Evolutionary conservation across 306 rosid species (phyloP).

Genomic region (Sesbania bispinosa): DNA sequence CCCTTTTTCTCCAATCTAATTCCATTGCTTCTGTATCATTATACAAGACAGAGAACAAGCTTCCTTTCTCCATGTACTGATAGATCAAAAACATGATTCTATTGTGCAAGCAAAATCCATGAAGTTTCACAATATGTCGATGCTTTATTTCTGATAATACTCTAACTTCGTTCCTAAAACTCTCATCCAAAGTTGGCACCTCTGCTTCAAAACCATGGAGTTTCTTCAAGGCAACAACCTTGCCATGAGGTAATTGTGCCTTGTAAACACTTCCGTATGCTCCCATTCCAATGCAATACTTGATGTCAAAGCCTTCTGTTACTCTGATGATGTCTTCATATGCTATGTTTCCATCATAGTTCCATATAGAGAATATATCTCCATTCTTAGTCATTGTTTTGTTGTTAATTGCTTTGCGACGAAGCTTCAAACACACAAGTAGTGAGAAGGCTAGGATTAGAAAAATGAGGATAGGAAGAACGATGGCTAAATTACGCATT

Average conservation of each 20-base stretch:
- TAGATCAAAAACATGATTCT: too few species aligned
- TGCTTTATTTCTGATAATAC: slow-evolving; percentile 15
- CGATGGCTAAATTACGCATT: neutral
- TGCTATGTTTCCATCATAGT: neutral
- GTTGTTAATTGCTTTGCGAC: neutral
- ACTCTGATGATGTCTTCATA: neutral
- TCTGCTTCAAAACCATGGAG: too few species aligned
- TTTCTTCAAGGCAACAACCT: too few species aligned
- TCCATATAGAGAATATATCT: neutral
- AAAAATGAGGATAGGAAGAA: neutral
- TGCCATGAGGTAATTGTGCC: neutral
- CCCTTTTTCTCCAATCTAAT: too few species aligned
- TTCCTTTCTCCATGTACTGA: too few species aligned
- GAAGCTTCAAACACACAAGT: neutral
- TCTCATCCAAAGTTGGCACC: too few species aligned
- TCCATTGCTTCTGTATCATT: too few species aligned
- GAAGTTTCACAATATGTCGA: neutral
- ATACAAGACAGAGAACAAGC: too few species aligned
- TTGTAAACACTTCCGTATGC: neutral
- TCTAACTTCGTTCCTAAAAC: neutral
- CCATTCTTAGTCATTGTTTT: neutral
- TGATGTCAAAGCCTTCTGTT: neutral
- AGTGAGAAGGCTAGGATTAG: neutral
- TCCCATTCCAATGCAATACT: neutral
- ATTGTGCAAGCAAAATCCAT: neutral